Conservation (phyloP, 2,329 filamentous ascomycete genomes). For the Pseudocercospora fuligena region DNA sequence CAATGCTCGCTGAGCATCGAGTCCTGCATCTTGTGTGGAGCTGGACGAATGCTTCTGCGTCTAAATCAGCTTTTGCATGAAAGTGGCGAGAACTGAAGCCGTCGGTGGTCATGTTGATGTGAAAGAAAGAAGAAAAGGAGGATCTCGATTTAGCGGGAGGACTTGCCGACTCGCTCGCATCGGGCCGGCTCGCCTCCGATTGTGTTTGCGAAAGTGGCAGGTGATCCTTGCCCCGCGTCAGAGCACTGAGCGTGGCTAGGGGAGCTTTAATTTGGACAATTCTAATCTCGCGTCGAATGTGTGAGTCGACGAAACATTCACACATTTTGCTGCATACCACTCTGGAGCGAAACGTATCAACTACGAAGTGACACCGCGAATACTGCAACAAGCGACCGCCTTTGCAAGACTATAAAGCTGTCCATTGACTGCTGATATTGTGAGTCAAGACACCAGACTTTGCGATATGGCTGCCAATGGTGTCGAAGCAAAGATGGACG, state of each 20-base stretch:
- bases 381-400: background rate
- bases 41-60: too few relatives aligned
- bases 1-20: too few relatives aligned
- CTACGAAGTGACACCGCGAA: background rate
- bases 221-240: slow-evolving; percentile 1
- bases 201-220: background rate
- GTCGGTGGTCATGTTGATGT: background rate
- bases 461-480: slow-evolving; percentile 30
- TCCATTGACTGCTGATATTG: background rate
- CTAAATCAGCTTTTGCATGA: too few relatives aligned
- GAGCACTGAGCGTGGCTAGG: background rate
- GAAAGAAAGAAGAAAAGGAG: background rate
- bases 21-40: too few relatives aligned
- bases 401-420: background rate
- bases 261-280: slow-evolving; percentile 7
- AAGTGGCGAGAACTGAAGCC: too few relatives aligned
- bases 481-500: slow-evolving; percentile 36
- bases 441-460: slow-evolving; percentile 1
- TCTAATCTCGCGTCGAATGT: background rate
- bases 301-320: slow-evolving; percentile 5
- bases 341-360: background rate
- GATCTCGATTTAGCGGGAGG: background rate
- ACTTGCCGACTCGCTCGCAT: too few relatives aligned
- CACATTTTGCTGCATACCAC: background rate
- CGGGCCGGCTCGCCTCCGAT: background rate